Percentiles rank a stretch among this genome's conserved stretches.
phyloP scores from a whole-genome alignment of 1,284 basidiomycete genomes.

The Marasmius tenuissimus region DNA sequence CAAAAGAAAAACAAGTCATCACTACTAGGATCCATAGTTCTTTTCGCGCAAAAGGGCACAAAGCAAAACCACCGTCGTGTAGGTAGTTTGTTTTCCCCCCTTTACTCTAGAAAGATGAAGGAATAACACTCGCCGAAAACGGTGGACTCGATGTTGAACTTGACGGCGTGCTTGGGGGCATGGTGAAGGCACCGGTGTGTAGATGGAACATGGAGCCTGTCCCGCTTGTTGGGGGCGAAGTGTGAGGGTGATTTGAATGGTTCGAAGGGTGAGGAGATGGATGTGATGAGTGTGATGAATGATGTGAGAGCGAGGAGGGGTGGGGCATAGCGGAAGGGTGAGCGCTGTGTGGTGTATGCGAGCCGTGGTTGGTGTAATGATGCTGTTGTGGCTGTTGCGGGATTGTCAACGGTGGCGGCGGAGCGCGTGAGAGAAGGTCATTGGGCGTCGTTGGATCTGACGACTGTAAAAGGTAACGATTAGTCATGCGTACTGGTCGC shows the following conservation, averaged over 20 bases:
- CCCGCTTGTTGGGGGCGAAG: constrained; percentile 36
- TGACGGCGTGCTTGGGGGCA: constrained; percentile 65
- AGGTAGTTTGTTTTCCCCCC: too few relatives aligned
- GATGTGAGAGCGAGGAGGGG: constrained; percentile 1
- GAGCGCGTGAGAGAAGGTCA: constrained; percentile 45
- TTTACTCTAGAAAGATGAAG: constrained; percentile 21
- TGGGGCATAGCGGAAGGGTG: background rate
- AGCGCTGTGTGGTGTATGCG: background rate
- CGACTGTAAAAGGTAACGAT: too few relatives aligned
- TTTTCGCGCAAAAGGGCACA: constrained; percentile 24
- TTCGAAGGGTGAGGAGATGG: constrained; percentile 30
- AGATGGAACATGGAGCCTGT: constrained; percentile 45
- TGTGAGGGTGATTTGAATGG: constrained; percentile 17
- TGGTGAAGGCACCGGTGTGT: constrained; percentile 52
- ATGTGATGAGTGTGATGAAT: constrained; percentile 34
- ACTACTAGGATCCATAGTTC: constrained; percentile 28
- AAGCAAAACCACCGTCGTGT: too few relatives aligned
- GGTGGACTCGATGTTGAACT: constrained; percentile 73
- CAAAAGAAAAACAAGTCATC: background rate
- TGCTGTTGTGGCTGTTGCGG: constrained; percentile 26
- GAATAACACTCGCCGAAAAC: constrained; percentile 77
- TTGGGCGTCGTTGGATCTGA: constrained; percentile 23
- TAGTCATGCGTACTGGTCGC: too few relatives aligned
- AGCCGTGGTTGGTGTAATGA: background rate
- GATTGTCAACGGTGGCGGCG: constrained; percentile 58